Base-by-base conservation (phyloP, 2,329 filamentous ascomycete genomes). In the Ophiostoma sp. region DNA sequence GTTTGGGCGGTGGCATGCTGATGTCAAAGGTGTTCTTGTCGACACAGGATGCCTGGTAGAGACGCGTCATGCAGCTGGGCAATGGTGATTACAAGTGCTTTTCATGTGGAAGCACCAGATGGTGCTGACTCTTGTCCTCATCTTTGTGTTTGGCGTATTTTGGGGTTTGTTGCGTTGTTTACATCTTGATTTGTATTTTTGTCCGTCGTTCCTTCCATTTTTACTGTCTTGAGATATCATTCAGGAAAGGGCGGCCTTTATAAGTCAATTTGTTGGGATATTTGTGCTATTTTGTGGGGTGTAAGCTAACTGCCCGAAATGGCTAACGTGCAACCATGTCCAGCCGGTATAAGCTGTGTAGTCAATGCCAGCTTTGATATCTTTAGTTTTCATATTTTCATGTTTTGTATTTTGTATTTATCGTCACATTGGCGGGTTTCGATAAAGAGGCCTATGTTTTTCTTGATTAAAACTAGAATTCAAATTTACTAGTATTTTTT, bases 41-140 rank as follows among this genome's bases (percentile, higher is more conserved):
- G 27, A 27, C 23, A 13, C 27, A 17, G 27, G 27, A 57, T 62
- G 57, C 27, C 57, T 62, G 7, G 23, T 27, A 33, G 33, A 62
- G 57, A 35, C 27, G 57, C 57, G 57, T 62, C 57, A 33, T 62
- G 57, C 17, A 62, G 27, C 57, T 62, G 57, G 57, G 57, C 57
- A 33, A 33, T 6, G 27, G 4, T 31, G 27, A 17, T 33, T 11
- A 33, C 57, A 33, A 62, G 57, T 48, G 57, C 27, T 62, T 31
- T 33, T 33, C 52, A 57, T n/a, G 17, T 31, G 52, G 23, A 11
- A 57, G 11, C 6, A 15, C 6, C 52, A n/a, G 20, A 57, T 48
- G 20, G 4, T 17, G 20, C 20, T 17, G 44, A 8, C 20, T 48
- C 17, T 20, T 48, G 5, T 8, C 17, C 17, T n/a, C 44, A 48